A percentile compares a stretch with the other conserved stretches of the same genome.
These are phyloP conservation scores for Pythium dissimile DNA, from an alignment of 352 stramenopile genomes.

Conservation along the genomic window DNA sequence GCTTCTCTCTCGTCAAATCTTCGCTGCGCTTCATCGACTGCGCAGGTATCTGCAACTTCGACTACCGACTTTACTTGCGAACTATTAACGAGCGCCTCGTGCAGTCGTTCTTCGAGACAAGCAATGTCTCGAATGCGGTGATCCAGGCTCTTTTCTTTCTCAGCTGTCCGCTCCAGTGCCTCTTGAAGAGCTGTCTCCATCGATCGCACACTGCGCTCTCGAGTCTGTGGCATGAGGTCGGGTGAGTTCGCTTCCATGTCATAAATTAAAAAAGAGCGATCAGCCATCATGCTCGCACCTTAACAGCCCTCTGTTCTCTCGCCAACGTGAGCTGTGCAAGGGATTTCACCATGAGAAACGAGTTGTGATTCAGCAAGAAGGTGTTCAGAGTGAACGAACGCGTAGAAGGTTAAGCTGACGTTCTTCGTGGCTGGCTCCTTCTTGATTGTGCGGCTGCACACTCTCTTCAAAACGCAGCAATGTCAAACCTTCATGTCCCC, in stretches of 20 bases:
- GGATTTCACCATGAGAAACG: not conserved
- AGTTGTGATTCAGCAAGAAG: not conserved
- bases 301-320: slow-evolving; percentile 33
- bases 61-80: not conserved
- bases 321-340: slow-evolving; percentile 18
- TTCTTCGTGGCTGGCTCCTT: slow-evolving; percentile 30
- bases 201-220: slow-evolving; percentile 30
- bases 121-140: slow-evolving; percentile 37
- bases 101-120: slow-evolving; percentile 36
- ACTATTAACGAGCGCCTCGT: slow-evolving; percentile 29
- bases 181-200: slow-evolving; percentile 34
- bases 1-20: slow-evolving; percentile 22
- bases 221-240: too few species aligned
- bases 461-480: not conserved
- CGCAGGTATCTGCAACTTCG: not conserved
- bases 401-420: slow-evolving; percentile 28
- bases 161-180: slow-evolving; percentile 23
- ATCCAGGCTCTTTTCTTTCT: slow-evolving; percentile 38
- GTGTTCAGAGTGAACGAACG: slow-evolving; percentile 6
- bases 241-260: not conserved
- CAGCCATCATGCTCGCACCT: slow-evolving; percentile 25
- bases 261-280: not conserved
- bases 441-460: slow-evolving; percentile 16
- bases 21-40: not conserved
- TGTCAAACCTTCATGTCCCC: not conserved